Base-by-base conservation (phyloP, 75 land plant species). In the Pinus taeda region DNA sequence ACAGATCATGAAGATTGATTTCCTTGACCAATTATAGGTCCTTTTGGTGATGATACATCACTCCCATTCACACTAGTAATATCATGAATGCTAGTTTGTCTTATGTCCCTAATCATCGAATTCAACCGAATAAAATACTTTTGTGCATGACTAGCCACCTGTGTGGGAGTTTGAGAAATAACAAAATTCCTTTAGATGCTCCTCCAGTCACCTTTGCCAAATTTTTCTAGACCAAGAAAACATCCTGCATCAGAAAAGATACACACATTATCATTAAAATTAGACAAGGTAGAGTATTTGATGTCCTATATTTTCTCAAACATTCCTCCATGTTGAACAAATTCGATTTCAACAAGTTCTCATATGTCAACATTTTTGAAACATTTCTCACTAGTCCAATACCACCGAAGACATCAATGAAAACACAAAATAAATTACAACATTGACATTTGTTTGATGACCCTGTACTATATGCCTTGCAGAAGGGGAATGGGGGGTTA, bases 81-180 rank as follows among this genome's bases (percentile, higher is more conserved):
- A 79, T 92, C 95, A 77, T 93, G 95, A 76, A 93, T 93, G 81
- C 93, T 90, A 12, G 93, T 82, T 18, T 93, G 79, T 59, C 90
- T 79, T 73, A 86, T 84, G 53, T 93, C 95, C 78, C 86, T 84
- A 85, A 87, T 87, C 84, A 86, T 83, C 37, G 93, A 90, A 75
- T 82, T 93, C 65, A 84, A 61, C 6, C 93, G 80, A 20, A 93
- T 93, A 82, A 93, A 93, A 76, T 93, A 91, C 74, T 93, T 93
- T 76, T 93, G 94, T 5, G 96, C 96, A 72, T 93, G 96, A 77
- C 94, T 91, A 20, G 96, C 96, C 57, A 93, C 96, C 79, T 93
- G 96, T 8, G 96, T 90, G 9, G 96, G 96, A 63, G 95, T 93
- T 57, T 93, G 83, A 6, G 93, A 85, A 13, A 93, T 80, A 4